Percentiles rank a stretch among this genome's conserved stretches.
These are phyloP conservation scores for Tuber umbilicatum DNA, from an alignment of 495 filamentous ascomycete species.

Conservation along the genomic window DNA sequence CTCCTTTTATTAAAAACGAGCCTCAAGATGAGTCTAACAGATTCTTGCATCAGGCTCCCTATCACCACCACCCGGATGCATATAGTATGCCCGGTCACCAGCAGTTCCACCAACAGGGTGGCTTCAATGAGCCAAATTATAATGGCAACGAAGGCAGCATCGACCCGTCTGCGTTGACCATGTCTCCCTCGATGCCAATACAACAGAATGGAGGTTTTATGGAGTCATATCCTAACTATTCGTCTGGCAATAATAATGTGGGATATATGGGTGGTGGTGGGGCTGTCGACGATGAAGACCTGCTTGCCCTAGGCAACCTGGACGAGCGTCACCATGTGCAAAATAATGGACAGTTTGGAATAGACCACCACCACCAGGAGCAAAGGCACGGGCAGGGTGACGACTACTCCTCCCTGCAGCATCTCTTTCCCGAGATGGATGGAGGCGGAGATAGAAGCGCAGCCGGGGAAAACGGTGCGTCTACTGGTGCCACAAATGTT, in stretches of 20 bases:
- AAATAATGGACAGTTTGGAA: conserved; percentile 29
- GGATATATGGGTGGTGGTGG: conserved; percentile 26
- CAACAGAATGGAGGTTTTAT: conserved; percentile 41
- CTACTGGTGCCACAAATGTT: conserved; percentile 29
- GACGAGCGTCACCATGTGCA: conserved; percentile 23
- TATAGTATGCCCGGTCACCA: conserved; percentile 57
- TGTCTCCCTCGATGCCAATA: conserved; percentile 49
- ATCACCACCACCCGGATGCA: conserved; percentile 38
- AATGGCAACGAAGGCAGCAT: conserved; percentile 53
- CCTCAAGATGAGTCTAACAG: conserved; percentile 55
- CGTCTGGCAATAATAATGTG: conserved; percentile 29
- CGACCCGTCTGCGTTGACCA: conserved; percentile 79
- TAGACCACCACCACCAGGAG: conserved; percentile 28
- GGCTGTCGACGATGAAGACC: conserved; percentile 37
- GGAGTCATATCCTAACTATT: conserved; percentile 32
- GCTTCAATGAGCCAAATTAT: conserved; percentile 49
- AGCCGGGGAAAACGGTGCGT: conserved; percentile 32
- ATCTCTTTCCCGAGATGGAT: conserved; percentile 31
- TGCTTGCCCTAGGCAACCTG: conserved; percentile 32
- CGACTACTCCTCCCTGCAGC: conserved; percentile 25
- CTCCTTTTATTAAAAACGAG: conserved; percentile 73
- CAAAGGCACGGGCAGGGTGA: conserved; percentile 21
- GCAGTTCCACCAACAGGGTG: conserved; percentile 60
- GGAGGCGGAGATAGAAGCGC: conserved; percentile 20
- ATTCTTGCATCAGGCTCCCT: conserved; percentile 43